Percentiles rank a stretch among this genome's conserved stretches.
These are phyloP conservation scores for Rhodotorula mucilaginosa DNA, from an alignment of 1,284 basidiomycete genomes.

Conservation along the genomic window DNA sequence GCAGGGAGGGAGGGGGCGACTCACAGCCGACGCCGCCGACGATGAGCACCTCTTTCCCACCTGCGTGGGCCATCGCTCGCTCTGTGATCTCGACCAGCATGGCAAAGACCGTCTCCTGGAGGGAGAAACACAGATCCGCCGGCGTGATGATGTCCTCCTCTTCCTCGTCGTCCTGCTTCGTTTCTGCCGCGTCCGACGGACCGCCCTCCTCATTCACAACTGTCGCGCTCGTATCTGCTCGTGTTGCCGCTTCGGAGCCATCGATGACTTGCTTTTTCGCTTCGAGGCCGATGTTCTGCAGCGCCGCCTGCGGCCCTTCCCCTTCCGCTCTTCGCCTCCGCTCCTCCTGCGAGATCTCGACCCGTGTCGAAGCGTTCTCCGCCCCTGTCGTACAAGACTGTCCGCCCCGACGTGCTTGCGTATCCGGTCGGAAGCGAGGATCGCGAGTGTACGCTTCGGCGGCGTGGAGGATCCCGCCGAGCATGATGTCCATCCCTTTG, in stretches of 20 bases:
- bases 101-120: constrained; percentile 96
- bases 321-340: constrained; percentile 30
- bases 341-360: constrained; percentile 26
- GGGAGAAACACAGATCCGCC: constrained; percentile 90
- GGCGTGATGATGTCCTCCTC: constrained; percentile 77
- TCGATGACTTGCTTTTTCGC: background rate
- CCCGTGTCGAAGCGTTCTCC: background rate
- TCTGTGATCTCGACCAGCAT: constrained; percentile 99
- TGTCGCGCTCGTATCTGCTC: background rate
- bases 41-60: constrained; percentile 91
- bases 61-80: constrained; percentile 97
- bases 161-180: constrained; percentile 48
- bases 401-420: background rate
- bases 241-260: background rate
- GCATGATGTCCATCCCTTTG: constrained; percentile 97
- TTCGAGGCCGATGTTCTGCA: constrained; percentile 34
- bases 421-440: constrained; percentile 42
- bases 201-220: background rate
- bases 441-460: constrained; percentile 76
- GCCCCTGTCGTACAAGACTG: background rate
- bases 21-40: constrained; percentile 98
- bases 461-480: constrained; percentile 87
- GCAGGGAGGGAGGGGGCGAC: constrained; percentile 47
- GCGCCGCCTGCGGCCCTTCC: constrained; percentile 26
- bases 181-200: constrained; percentile 12